Evolutionary conservation across 2,329 filamentous ascomycete species (phyloP).

Genomic region (Albophoma yamanashiensis): DNA sequence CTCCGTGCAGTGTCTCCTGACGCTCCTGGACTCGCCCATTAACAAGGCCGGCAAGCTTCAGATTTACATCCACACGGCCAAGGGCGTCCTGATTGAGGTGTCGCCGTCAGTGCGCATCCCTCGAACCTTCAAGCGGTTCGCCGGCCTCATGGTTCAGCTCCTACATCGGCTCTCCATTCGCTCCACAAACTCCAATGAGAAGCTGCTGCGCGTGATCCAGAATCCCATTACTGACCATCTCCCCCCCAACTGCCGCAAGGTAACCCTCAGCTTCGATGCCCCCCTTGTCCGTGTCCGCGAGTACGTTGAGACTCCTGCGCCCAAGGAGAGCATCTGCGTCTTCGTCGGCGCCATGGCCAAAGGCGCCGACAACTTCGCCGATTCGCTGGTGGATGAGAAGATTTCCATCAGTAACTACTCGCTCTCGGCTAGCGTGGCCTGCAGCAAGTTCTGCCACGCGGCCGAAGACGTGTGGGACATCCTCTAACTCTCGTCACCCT

Average conservation of each 20-base stretch:
- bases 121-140: conserved; percentile 97
- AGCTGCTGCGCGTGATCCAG: conserved; percentile 92
- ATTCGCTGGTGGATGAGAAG: conserved; percentile 88
- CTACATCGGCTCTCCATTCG: conserved; percentile 92
- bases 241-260: conserved; percentile 93
- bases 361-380: conserved; percentile 89
- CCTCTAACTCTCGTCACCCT: conserved; percentile 42
- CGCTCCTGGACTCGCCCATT: conserved; percentile 91
- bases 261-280: conserved; percentile 91
- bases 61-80: conserved; percentile 97
- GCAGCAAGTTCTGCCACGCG: conserved; percentile 98
- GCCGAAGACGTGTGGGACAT: conserved; percentile 95
- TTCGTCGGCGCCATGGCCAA: conserved; percentile 99
- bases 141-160: conserved; percentile 95
- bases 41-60: conserved; percentile 97
- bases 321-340: conserved; percentile 90
- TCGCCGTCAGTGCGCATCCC: conserved; percentile 97
- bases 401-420: conserved; percentile 99
- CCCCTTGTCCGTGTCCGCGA: conserved; percentile 79
- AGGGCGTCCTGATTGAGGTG: conserved; percentile 94
- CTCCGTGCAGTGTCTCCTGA: conserved; percentile 72
- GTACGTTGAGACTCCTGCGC: conserved; percentile 69
- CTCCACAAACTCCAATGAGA: conserved; percentile 94
- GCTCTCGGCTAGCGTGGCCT: conserved; percentile 91
- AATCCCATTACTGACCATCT: conserved; percentile 97